Evolutionary conservation across 2,329 filamentous ascomycete genomes (phyloP).

Genomic region (Aspergillus proliferans): DNA sequence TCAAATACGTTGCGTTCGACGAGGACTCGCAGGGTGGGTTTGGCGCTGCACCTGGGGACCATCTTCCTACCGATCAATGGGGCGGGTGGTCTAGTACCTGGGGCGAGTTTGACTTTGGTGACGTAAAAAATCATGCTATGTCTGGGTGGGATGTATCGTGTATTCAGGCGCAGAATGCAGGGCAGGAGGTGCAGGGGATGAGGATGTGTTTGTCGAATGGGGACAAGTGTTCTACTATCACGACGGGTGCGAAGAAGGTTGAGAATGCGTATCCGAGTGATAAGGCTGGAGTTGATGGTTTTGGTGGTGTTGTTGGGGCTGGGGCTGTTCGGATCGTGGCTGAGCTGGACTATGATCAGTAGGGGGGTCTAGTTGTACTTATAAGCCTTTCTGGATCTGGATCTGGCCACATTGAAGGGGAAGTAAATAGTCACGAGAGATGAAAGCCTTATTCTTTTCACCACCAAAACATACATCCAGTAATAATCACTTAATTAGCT

Average conservation of each 20-base stretch:
- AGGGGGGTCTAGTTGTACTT: too few species aligned
- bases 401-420: too few species aligned
- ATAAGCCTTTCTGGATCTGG: too few species aligned
- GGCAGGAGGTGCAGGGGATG: constrained; percentile 24
- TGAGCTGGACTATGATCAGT: constrained; percentile 22
- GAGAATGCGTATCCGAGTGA: constrained; percentile 23
- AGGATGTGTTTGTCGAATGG: constrained; percentile 21
- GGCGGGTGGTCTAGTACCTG: constrained; percentile 34
- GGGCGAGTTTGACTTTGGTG: constrained; percentile 36
- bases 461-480: too few species aligned
- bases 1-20: constrained; percentile 33
- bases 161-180: constrained; percentile 26
- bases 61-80: constrained; percentile 21
- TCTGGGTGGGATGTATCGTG: constrained; percentile 37
- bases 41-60: constrained; percentile 23
- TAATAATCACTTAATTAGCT: too few species aligned
- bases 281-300: constrained; percentile 23
- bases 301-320: constrained; percentile 26
- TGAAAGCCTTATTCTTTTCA: too few species aligned
- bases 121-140: constrained; percentile 27
- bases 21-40: constrained; percentile 33
- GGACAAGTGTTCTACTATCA: constrained; percentile 24
- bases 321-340: constrained; percentile 26
- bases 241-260: constrained; percentile 15
- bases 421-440: too few species aligned